phyloP scores from a whole-genome alignment of 2,329 filamentous ascomycete genomes.

The Neonectria hederae region DNA sequence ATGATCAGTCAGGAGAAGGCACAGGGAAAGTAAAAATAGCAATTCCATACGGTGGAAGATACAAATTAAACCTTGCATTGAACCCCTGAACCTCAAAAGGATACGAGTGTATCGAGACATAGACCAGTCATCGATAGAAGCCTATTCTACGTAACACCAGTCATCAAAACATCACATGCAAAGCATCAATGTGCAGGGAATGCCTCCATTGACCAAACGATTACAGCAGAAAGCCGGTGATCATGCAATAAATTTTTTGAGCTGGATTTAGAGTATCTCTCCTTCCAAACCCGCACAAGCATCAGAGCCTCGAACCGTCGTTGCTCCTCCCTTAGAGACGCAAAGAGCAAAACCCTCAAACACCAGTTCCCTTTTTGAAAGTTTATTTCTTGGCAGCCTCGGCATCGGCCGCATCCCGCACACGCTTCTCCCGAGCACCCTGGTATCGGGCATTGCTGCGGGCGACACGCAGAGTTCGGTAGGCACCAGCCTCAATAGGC shows the following conservation, averaged over 20 bases:
- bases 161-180: slow-evolving; percentile 16
- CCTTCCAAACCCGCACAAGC: slow-evolving; percentile 49
- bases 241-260: slow-evolving; percentile 55
- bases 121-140: slow-evolving; percentile 1
- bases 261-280: slow-evolving; percentile 54
- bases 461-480: slow-evolving; percentile 83
- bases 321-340: slow-evolving; percentile 52
- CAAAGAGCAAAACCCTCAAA: slow-evolving; percentile 56
- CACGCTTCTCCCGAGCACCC: slow-evolving; percentile 93
- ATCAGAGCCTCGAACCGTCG: slow-evolving; percentile 51
- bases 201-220: slow-evolving; percentile 45
- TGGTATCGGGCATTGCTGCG: slow-evolving; percentile 83
- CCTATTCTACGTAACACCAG: background rate
- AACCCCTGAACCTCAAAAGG: background rate
- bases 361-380: slow-evolving; percentile 53
- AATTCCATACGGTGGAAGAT: background rate
- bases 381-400: slow-evolving; percentile 87
- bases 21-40: slow-evolving; percentile 6
- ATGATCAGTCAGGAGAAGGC: slow-evolving; percentile 48
- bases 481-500: slow-evolving; percentile 83
- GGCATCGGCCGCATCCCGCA: slow-evolving; percentile 85
- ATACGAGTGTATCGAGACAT: background rate
- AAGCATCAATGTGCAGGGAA: slow-evolving; percentile 32
- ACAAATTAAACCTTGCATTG: background rate
- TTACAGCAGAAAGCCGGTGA: slow-evolving; percentile 50